Conservation (phyloP, 2,329 filamentous ascomycete genomes). For the Stromatinia cepivora region DNA sequence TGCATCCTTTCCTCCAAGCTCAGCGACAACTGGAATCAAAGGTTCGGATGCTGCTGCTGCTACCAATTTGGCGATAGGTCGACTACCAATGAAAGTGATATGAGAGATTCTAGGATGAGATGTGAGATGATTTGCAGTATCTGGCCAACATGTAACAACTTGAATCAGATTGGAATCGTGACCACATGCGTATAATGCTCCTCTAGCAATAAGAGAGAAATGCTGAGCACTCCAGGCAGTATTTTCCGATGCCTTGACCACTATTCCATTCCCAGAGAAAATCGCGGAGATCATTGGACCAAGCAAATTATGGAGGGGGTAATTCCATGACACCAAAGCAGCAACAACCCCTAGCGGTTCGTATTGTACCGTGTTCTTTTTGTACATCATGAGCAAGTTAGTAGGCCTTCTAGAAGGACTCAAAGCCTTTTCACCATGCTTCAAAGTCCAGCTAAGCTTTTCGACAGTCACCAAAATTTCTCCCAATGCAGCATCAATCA, state of each 20-base stretch:
- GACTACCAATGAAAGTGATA: constrained; percentile 93
- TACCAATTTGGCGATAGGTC: constrained; percentile 82
- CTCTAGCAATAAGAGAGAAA: constrained; percentile 76
- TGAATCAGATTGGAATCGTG: constrained; percentile 82
- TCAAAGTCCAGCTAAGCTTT: constrained; percentile 91
- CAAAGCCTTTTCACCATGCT: constrained; percentile 83
- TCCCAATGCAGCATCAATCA: constrained; percentile 89
- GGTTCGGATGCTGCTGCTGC: constrained; percentile 80
- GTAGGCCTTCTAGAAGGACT: constrained; percentile 72
- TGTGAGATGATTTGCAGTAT: constrained; percentile 77
- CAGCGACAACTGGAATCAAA: constrained; percentile 85
- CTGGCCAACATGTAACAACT: constrained; percentile 82
- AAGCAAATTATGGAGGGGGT: constrained; percentile 91
- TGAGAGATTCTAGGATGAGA: constrained; percentile 83
- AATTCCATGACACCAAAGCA: constrained; percentile 96
- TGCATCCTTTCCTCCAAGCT: constrained; percentile 94
- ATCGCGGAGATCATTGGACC: constrained; percentile 87
- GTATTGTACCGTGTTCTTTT: constrained; percentile 85
- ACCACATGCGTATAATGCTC: constrained; percentile 78
- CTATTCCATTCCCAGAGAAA: constrained; percentile 86
- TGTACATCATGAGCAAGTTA: constrained; percentile 93
- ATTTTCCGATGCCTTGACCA: constrained; percentile 93
- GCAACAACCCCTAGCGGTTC: constrained; percentile 92
- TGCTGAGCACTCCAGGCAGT: constrained; percentile 90
- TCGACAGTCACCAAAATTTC: constrained; percentile 93